A percentile compares a stretch with the other conserved stretches of the same genome.
Conservation (phyloP, 1,284 basidiomycete genomes). For the Sphaerobolus stellatus region DNA sequence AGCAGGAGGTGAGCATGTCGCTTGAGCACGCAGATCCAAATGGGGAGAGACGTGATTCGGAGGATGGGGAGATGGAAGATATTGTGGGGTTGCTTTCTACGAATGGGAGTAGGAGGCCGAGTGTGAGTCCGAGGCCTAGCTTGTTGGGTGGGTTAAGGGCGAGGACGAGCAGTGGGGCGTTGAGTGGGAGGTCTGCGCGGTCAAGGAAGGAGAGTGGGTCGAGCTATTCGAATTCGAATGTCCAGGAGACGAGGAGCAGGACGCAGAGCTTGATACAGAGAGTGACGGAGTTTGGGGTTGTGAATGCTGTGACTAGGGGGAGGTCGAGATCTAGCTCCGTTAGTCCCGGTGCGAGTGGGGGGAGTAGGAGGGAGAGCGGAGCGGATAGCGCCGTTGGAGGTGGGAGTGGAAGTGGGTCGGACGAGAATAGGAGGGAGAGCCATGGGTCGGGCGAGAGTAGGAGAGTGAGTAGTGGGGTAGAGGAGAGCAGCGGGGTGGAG, state of each 20-base stretch:
- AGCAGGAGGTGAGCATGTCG: constrained; percentile 40
- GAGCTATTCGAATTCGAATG: too few relatives aligned
- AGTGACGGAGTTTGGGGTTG: too few relatives aligned
- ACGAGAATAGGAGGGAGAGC: neutral
- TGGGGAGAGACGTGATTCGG: constrained; percentile 41
- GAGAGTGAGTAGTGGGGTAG: neutral
- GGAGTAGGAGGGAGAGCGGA: neutral
- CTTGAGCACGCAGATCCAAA: constrained; percentile 50
- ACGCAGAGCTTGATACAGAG: too few relatives aligned
- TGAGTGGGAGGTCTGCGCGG: too few relatives aligned
- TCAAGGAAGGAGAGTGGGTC: too few relatives aligned
- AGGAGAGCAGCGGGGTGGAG: neutral
- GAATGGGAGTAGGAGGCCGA: too few relatives aligned
- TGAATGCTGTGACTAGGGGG: neutral
- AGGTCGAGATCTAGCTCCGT: neutral
- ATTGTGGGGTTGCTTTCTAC: constrained; percentile 59
- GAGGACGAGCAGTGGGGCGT: too few relatives aligned
- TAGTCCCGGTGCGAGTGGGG: neutral
- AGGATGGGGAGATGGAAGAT: constrained; percentile 67
- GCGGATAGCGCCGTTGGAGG: neutral
- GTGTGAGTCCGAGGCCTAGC: too few relatives aligned
- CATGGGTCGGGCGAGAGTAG: neutral
- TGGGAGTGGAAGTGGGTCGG: neutral
- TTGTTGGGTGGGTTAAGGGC: too few relatives aligned
- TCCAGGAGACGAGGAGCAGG: too few relatives aligned